Evolutionary conservation across 202 grass and related monocot species (phyloP).

Genomic region (Thinopyrum obtusiflorum): DNA sequence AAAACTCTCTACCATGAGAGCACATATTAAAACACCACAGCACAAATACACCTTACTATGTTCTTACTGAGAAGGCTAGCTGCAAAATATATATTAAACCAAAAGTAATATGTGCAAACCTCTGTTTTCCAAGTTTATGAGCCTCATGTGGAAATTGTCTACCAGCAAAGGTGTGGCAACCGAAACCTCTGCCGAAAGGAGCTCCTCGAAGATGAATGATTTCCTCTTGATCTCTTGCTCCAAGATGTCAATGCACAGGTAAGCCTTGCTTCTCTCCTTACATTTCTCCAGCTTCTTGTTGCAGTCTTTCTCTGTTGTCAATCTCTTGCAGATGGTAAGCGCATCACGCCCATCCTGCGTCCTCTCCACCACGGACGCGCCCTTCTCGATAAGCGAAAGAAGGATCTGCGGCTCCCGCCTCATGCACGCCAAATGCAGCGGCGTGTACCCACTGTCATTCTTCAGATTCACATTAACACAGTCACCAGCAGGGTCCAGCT

Average conservation of each 20-base stretch:
- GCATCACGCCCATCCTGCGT: conserved; percentile 47
- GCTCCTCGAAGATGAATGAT: background rate
- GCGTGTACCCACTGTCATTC: conserved; percentile 45
- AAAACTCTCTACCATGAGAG: background rate
- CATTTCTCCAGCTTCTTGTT: conserved; percentile 27
- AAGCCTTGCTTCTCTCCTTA: conserved; percentile 45
- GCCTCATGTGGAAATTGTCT: conserved; percentile 52
- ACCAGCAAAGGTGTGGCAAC: conserved; percentile 37
- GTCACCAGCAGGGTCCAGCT: conserved; percentile 37
- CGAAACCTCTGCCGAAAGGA: conserved; percentile 32
- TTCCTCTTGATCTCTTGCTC: conserved; percentile 48
- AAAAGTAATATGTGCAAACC: conserved; percentile 34
- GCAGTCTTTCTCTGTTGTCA: conserved; percentile 46
- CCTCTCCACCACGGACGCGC: conserved; percentile 39
- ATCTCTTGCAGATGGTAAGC: conserved; percentile 56
- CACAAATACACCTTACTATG: background rate
- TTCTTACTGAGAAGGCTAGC: background rate
- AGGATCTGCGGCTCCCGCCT: conserved; percentile 57
- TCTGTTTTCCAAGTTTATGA: conserved; percentile 64
- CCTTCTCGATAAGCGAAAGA: conserved; percentile 58
- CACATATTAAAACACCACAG: background rate
- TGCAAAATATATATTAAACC: background rate
- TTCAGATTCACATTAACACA: conserved; percentile 50
- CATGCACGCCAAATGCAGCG: conserved; percentile 61
- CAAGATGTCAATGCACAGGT: conserved; percentile 59